Evolutionary conservation across 345 rosid species (phyloP).

Genomic region (Brassica rapa): DNA sequence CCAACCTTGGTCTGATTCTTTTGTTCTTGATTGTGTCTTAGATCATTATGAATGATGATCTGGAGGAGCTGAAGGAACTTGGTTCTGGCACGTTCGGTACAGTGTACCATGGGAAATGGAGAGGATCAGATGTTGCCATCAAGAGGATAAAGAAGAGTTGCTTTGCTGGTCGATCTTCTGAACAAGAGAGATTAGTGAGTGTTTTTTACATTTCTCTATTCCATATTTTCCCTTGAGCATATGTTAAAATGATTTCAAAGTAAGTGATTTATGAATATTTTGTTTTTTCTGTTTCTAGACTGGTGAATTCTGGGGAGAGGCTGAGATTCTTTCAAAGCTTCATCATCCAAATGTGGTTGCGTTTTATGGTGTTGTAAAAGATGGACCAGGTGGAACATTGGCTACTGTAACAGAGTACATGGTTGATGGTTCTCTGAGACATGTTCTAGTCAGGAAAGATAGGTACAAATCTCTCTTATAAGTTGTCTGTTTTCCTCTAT

Average conservation of each 20-base stretch:
- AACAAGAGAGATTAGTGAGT: constrained; percentile 92
- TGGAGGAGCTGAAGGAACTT: constrained; percentile 89
- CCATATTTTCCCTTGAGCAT: not conserved
- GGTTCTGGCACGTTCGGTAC: constrained; percentile 99
- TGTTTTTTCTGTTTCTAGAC: constrained; percentile 47
- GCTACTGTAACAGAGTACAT: constrained; percentile 96
- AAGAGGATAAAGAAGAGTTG: constrained; percentile 93
- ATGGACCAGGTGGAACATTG: constrained; percentile 91
- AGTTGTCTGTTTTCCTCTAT: not conserved
- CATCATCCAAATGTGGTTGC: constrained; percentile 99
- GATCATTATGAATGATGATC: constrained; percentile 89
- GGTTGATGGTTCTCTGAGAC: constrained; percentile 98
- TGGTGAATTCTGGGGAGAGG: constrained; percentile 96
- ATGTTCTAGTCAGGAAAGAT: constrained; percentile 84
- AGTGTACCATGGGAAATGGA: constrained; percentile 99
- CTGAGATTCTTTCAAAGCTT: constrained; percentile 96
- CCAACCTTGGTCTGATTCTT: constrained; percentile 6
- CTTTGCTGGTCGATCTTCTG: constrained; percentile 88
- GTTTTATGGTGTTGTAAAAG: constrained; percentile 96
- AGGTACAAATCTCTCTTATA: constrained; percentile 51
- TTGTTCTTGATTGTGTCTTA: constrained; percentile 27
- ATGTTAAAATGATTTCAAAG: not conserved
- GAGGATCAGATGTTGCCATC: constrained; percentile 96
- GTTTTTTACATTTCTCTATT: constrained; percentile 7
- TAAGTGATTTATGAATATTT: not conserved